Percentiles rank a stretch among this genome's conserved stretches.
phyloP scores from a whole-genome alignment of 306 rosid genomes.

The Hippophae gyantsensis region DNA sequence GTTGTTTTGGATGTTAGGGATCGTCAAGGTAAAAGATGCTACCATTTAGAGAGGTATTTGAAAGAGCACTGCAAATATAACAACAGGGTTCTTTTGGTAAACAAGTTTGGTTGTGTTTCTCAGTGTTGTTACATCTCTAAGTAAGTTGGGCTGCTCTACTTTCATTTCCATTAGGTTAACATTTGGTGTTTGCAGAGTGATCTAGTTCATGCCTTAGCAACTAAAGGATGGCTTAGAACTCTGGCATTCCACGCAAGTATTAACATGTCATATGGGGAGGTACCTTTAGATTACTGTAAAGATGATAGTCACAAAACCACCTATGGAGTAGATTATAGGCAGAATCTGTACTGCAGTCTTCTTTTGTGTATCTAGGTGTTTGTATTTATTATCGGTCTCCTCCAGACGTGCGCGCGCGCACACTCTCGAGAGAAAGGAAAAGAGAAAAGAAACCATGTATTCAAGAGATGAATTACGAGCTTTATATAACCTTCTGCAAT shows the following conservation, averaged over 20 bases:
- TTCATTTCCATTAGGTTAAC: neutral
- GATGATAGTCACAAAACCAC: neutral
- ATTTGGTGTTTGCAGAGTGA: slow-evolving; percentile 48
- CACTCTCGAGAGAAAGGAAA: too few species aligned
- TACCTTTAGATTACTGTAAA: slow-evolving; percentile 11
- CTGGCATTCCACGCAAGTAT: slow-evolving; percentile 93
- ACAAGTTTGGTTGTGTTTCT: slow-evolving; percentile 46
- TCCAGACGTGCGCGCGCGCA: too few species aligned
- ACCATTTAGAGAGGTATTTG: slow-evolving; percentile 89
- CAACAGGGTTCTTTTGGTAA: slow-evolving; percentile 75
- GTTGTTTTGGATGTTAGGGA: slow-evolving; percentile 88
- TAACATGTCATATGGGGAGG: slow-evolving; percentile 95
- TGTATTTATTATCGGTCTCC: too few species aligned
- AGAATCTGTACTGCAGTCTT: too few species aligned
- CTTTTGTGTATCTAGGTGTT: too few species aligned
- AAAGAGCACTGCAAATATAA: slow-evolving; percentile 86
- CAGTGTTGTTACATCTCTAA: neutral
- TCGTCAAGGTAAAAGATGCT: slow-evolving; percentile 86
- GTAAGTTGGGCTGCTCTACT: neutral
- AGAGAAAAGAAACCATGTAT: too few species aligned
- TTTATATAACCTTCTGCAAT: too few species aligned
- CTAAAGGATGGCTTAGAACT: slow-evolving; percentile 90
- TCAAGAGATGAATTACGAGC: too few species aligned
- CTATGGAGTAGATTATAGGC: too few species aligned
- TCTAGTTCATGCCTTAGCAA: slow-evolving; percentile 87